A percentile compares a stretch with the other conserved stretches of the same genome.
Conservation (phyloP, 2,329 filamentous ascomycete species). For the Penicillium sp. region DNA sequence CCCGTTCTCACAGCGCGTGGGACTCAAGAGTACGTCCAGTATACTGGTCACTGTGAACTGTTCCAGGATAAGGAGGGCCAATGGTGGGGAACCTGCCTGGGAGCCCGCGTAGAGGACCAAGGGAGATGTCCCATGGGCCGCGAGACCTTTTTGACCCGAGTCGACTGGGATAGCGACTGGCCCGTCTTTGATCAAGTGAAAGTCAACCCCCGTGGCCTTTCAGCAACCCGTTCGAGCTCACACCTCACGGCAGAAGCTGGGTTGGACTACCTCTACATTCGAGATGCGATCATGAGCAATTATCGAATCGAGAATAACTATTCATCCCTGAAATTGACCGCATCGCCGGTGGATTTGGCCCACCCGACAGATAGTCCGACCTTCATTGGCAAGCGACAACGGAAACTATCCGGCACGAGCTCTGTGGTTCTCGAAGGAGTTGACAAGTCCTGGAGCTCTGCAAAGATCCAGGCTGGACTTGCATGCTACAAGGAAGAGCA, state of each 20-base stretch:
- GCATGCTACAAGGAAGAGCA: slow-evolving; percentile 4
- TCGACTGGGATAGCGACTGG: slow-evolving; percentile 30
- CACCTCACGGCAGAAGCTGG: background rate
- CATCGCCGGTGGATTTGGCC: background rate
- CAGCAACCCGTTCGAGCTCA: background rate
- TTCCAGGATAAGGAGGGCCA: slow-evolving; percentile 23
- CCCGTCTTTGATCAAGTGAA: slow-evolving; percentile 23
- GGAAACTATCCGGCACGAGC: background rate
- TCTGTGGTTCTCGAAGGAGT: background rate
- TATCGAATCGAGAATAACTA: background rate
- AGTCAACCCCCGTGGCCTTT: slow-evolving; percentile 21
- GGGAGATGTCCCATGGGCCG: slow-evolving; percentile 37
- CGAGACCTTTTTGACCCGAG: slow-evolving; percentile 39
- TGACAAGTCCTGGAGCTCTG: background rate
- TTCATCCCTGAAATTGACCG: background rate
- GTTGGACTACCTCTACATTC: slow-evolving; percentile 1
- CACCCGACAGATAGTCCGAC: slow-evolving; percentile 1
- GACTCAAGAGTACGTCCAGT: slow-evolving; percentile 29
- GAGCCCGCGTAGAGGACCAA: slow-evolving; percentile 20
- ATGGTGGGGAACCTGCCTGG: slow-evolving; percentile 28
- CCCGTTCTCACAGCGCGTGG: slow-evolving; percentile 48
- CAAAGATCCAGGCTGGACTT: background rate
- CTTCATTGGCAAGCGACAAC: slow-evolving; percentile 2
- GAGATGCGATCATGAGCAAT: background rate
- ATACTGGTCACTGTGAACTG: slow-evolving; percentile 29